These are phyloP conservation scores for Paramyrothecium roridum DNA, from an alignment of 2,329 filamentous ascomycete species.

Conservation along the genomic window DNA sequence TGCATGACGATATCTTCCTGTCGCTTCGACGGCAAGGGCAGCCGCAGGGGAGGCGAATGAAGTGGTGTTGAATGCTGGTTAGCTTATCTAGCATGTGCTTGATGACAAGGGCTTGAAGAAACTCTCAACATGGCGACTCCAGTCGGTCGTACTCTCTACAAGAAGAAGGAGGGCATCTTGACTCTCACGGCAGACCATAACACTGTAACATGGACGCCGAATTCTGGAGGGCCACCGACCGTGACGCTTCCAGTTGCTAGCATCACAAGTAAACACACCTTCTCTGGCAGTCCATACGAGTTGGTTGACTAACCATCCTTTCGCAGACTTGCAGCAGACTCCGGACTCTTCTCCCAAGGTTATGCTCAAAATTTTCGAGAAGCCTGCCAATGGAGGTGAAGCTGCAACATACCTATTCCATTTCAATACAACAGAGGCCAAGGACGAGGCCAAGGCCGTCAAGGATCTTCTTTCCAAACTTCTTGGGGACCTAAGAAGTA, in stretches of 20 bases:
- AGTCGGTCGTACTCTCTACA: slow-evolving; percentile 73
- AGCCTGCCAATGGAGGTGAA: slow-evolving; percentile 55
- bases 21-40: not conserved
- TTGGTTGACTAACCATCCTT: not conserved
- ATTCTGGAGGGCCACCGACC: slow-evolving; percentile 58
- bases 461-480: slow-evolving; percentile 77
- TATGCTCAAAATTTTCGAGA: slow-evolving; percentile 88
- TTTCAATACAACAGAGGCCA: slow-evolving; percentile 78
- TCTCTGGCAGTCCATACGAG: slow-evolving; percentile 7
- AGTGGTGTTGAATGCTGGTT: not conserved
- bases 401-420: slow-evolving; percentile 78
- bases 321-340: slow-evolving; percentile 86
- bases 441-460: slow-evolving; percentile 79
- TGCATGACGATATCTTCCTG: not conserved
- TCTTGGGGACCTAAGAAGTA: slow-evolving; percentile 66
- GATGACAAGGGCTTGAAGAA: not conserved
- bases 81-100: not conserved
- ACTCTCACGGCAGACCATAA: slow-evolving; percentile 70
- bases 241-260: slow-evolving; percentile 70
- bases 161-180: slow-evolving; percentile 91
- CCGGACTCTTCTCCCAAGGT: slow-evolving; percentile 85
- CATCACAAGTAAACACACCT: slow-evolving; percentile 70
- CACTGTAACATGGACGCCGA: slow-evolving; percentile 78
- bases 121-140: slow-evolving; percentile 50
- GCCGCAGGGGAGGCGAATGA: not conserved